Conservation (phyloP, 768 basidiomycete genomes). For the Saitozyma podzolica region DNA sequence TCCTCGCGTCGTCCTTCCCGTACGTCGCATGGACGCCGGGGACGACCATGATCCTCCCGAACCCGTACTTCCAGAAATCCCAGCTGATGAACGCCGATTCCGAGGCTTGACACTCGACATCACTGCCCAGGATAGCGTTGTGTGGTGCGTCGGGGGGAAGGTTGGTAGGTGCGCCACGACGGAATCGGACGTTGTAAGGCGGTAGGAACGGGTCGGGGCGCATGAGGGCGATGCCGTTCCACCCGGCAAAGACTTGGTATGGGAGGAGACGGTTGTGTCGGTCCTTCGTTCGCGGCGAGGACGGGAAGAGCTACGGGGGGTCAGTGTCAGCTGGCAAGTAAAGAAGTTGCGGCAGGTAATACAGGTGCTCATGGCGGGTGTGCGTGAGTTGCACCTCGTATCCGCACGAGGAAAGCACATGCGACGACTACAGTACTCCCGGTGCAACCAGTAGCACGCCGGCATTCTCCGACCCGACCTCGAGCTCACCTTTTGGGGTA, state of each 20-base stretch:
- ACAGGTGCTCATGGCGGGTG: background rate
- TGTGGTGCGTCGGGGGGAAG: conserved; percentile 2
- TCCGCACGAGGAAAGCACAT: too few relatives aligned
- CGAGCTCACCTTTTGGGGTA: conserved; percentile 39
- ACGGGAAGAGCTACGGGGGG: conserved; percentile 39
- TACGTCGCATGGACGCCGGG: conserved; percentile 45
- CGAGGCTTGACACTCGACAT: conserved; percentile 42
- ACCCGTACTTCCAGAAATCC: conserved; percentile 49
- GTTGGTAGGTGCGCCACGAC: conserved; percentile 25
- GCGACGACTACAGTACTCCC: too few relatives aligned
- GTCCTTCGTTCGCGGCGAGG: conserved; percentile 28
- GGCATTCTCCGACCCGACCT: too few relatives aligned
- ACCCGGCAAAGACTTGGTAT: conserved; percentile 50
- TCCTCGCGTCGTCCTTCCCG: conserved; percentile 43
- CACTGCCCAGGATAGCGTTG: conserved; percentile 13
- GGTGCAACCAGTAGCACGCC: too few relatives aligned
- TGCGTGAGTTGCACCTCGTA: too few relatives aligned
- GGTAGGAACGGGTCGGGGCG: conserved; percentile 47
- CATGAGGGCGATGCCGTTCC: conserved; percentile 51
- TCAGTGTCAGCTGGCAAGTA: background rate
- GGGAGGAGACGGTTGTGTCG: conserved; percentile 43
- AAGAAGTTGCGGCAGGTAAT: background rate
- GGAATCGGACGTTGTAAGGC: conserved; percentile 51
- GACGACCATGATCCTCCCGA: conserved; percentile 34
- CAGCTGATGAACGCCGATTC: conserved; percentile 43